Conservation (phyloP, 108 stramenopile genomes). For the Cyclotella baltica region DNA sequence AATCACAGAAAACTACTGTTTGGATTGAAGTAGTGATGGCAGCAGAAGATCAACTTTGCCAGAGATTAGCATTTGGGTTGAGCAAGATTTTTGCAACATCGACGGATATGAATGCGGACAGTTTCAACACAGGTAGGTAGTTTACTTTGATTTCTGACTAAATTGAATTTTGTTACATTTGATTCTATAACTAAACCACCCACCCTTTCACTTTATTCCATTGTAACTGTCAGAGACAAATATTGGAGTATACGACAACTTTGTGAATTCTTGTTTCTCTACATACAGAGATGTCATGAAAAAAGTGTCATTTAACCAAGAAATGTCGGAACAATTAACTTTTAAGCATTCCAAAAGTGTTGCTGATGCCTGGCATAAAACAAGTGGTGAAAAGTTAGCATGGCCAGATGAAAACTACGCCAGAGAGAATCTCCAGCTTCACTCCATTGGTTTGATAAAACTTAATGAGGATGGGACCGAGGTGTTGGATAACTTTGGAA, state of each 20-base stretch:
- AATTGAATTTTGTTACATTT: not conserved
- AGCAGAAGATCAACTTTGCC: conserved; percentile 56
- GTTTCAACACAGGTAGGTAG: conserved; percentile 11
- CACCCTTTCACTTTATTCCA: not conserved
- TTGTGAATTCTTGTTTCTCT: conserved; percentile 43
- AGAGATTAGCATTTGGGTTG: conserved; percentile 57
- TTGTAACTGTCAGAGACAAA: conserved; percentile 33
- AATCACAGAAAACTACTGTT: conserved; percentile 35
- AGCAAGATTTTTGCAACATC: conserved; percentile 47
- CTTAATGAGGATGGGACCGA: conserved; percentile 60
- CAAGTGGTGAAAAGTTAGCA: conserved; percentile 2
- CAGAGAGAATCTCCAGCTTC: conserved; percentile 66
- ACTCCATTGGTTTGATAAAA: conserved; percentile 56
- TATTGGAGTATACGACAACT: conserved; percentile 54
- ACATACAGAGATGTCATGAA: conserved; percentile 51
- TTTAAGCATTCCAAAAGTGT: conserved; percentile 22
- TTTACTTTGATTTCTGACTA: not conserved
- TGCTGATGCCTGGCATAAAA: conserved; percentile 3
- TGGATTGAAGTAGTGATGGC: conserved; percentile 35
- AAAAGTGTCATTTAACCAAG: conserved; percentile 41
- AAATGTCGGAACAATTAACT: conserved; percentile 45
- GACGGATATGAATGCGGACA: conserved; percentile 16
- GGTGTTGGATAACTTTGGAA: conserved; percentile 41
- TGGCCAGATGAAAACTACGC: conserved; percentile 69
- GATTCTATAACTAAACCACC: not conserved